Conservation (phyloP, 2,329 filamentous ascomycete genomes). For the Microthyrium microscopicum region DNA sequence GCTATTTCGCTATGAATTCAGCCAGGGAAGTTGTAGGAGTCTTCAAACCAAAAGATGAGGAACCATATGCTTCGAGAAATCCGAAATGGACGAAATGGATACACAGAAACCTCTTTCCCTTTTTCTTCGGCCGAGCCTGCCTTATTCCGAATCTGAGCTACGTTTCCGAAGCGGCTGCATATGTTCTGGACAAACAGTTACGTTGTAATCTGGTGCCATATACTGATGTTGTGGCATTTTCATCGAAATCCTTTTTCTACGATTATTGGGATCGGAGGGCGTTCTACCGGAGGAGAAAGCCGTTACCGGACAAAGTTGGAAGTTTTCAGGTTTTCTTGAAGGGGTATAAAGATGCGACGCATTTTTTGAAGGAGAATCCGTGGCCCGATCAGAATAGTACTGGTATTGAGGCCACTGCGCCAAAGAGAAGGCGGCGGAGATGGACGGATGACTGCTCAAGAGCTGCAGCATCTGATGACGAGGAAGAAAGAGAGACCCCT, state of each 20-base stretch:
- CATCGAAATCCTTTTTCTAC: constrained; percentile 95
- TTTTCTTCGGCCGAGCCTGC: constrained; percentile 88
- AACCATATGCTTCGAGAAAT: constrained; percentile 91
- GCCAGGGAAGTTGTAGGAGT: constrained; percentile 92
- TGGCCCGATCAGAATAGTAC: constrained; percentile 77
- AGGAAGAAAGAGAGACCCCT: constrained; percentile 20
- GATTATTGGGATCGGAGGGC: constrained; percentile 91
- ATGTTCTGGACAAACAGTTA: constrained; percentile 80
- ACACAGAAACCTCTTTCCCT: constrained; percentile 91
- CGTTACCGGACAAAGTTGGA: constrained; percentile 74
- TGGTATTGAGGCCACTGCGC: constrained; percentile 44
- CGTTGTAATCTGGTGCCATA: constrained; percentile 89
- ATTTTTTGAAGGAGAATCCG: constrained; percentile 86
- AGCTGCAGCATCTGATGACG: constrained; percentile 43
- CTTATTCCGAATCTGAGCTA: constrained; percentile 96
- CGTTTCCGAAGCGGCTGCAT: constrained; percentile 92
- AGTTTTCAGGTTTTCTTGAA: constrained; percentile 97
- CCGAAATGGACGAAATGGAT: constrained; percentile 99
- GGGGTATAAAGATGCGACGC: constrained; percentile 90
- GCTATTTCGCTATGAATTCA: constrained; percentile 86
- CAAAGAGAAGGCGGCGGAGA: constrained; percentile 42
- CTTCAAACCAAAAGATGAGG: constrained; percentile 98
- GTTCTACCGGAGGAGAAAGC: constrained; percentile 73
- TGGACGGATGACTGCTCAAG: constrained; percentile 68
- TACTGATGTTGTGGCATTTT: constrained; percentile 84